Percentiles rank a stretch among this genome's conserved stretches.
phyloP scores from a whole-genome alignment of 169 alveolate species.

The Nephromyces sp. region DNA sequence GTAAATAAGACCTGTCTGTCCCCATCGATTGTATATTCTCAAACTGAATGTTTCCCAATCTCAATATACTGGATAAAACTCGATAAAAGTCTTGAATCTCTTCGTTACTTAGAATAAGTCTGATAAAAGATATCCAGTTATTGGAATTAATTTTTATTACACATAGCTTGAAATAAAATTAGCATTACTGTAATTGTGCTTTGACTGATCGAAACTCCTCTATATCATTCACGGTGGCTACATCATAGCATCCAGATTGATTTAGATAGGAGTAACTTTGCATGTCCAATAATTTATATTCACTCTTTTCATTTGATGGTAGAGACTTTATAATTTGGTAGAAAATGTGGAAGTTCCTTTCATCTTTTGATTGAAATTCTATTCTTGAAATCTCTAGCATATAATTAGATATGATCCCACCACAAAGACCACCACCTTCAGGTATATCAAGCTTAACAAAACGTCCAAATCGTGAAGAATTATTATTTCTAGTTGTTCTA shows the following conservation, averaged over 20 bases:
- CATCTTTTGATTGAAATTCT: slow-evolving; percentile 70
- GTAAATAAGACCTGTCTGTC: slow-evolving; percentile 15
- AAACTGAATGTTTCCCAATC: slow-evolving; percentile 20
- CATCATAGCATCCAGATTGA: slow-evolving; percentile 31
- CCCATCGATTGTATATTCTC: slow-evolving; percentile 17
- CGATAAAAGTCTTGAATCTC: slow-evolving; percentile 11
- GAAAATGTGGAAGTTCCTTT: slow-evolving; percentile 91
- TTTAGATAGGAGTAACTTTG: slow-evolving; percentile 20
- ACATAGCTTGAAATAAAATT: neutral
- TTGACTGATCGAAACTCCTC: slow-evolving; percentile 15
- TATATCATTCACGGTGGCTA: slow-evolving; percentile 23
- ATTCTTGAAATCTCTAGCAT: slow-evolving; percentile 93
- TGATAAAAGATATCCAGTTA: neutral
- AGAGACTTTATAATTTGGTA: slow-evolving; percentile 87
- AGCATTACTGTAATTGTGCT: slow-evolving; percentile 14
- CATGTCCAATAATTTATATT: neutral
- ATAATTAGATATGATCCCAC: slow-evolving; percentile 80
- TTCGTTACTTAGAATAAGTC: slow-evolving; percentile 1
- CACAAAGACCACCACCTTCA: slow-evolving; percentile 70
- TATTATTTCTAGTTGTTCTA: slow-evolving; percentile 90
- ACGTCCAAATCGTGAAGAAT: slow-evolving; percentile 94
- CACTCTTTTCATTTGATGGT: slow-evolving; percentile 41
- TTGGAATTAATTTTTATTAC: neutral
- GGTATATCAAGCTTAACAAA: slow-evolving; percentile 80
- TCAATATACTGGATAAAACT: slow-evolving; percentile 9